phyloP scores from a whole-genome alignment of 1,139 yeast genomes.

The Nakaseomyces nivariensis region DNA sequence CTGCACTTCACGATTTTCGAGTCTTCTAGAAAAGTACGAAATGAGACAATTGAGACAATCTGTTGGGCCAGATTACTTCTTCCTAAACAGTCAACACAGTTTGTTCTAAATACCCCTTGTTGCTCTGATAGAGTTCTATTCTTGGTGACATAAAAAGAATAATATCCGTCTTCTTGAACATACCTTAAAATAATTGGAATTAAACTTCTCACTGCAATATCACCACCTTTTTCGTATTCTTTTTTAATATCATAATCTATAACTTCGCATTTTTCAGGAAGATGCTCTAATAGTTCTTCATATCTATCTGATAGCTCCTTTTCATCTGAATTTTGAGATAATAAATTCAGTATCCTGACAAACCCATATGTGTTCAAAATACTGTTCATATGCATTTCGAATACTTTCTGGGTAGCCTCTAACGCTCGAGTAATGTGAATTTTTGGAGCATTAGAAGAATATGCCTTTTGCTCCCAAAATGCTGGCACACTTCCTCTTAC shows the following conservation, averaged over 20 bases:
- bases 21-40: constrained; percentile 56
- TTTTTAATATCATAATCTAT: constrained; percentile 92
- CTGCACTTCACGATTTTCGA: constrained; percentile 29
- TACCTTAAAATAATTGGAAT: constrained; percentile 55
- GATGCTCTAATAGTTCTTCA: constrained; percentile 31
- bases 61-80: constrained; percentile 91
- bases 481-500: constrained; percentile 92
- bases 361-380: constrained; percentile 71
- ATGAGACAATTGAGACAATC: constrained; percentile 57
- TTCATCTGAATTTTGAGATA: constrained; percentile 74
- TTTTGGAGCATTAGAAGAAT: constrained; percentile 64
- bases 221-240: constrained; percentile 83
- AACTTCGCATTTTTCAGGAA: constrained; percentile 33
- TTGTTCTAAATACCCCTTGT: constrained; percentile 81
- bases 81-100: constrained; percentile 91
- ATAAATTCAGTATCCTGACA: constrained; percentile 73
- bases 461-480: constrained; percentile 95
- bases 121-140: constrained; percentile 57
- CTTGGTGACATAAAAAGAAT: constrained; percentile 46
- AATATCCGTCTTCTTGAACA: constrained; percentile 71
- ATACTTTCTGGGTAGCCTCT: constrained; percentile 89
- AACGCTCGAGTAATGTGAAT: constrained; percentile 77
- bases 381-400: constrained; percentile 66
- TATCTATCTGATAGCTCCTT: constrained; percentile 63
- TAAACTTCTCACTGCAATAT: constrained; percentile 69